Conservation (phyloP, 2,329 filamentous ascomycete species). For the Ophiostoma novo-ulmi region DNA sequence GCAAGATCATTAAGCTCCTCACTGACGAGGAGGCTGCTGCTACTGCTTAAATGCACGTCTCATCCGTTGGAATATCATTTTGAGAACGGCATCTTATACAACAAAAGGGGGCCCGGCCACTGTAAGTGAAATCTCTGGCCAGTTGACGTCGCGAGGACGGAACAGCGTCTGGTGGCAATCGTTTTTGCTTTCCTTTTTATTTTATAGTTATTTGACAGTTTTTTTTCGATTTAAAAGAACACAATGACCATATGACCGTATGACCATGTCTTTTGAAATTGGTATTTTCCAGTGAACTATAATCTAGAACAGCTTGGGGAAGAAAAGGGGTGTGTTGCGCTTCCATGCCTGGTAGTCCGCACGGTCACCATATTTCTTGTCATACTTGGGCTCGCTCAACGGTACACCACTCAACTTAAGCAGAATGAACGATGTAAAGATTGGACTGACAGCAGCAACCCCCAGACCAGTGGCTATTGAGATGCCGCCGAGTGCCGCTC, state of each 20-base stretch:
- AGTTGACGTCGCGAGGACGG: not conserved
- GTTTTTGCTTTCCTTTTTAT: not conserved
- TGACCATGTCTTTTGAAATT: too few relatives aligned
- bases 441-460: not conserved
- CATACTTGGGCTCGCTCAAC: conserved; percentile 64
- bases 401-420: conserved; percentile 60
- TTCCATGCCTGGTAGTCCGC: conserved; percentile 66
- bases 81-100: not conserved
- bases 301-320: conserved; percentile 51
- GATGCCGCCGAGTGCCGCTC: not conserved
- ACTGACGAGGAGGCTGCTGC: conserved; percentile 28
- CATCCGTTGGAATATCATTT: not conserved
- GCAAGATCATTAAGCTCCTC: conserved; percentile 92
- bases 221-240: not conserved
- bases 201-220: not conserved
- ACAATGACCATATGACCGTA: too few relatives aligned
- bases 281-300: too few relatives aligned
- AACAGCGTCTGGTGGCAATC: not conserved
- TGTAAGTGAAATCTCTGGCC: not conserved
- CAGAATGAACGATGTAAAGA: conserved; percentile 58
- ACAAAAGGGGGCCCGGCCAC: not conserved
- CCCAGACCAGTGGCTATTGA: not conserved
- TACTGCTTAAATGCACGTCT: conserved; percentile 26
- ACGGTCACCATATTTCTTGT: conserved; percentile 56
- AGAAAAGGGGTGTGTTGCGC: conserved; percentile 58